Conservation (phyloP, 192 early-diverging fungal species). For the Coemansia sp. region DNA sequence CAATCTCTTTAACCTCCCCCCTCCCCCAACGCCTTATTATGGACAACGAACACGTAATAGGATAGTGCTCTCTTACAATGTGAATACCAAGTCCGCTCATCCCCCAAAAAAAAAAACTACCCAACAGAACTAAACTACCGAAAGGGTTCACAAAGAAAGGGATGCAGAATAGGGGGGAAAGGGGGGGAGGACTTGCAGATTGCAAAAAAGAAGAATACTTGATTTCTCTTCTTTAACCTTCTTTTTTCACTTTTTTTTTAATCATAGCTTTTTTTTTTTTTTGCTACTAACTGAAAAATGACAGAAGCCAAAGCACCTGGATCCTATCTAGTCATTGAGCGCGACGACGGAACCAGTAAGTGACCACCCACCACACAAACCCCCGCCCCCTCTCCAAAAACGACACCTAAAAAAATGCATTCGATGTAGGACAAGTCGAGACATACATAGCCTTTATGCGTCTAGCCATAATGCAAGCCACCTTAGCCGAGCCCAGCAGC, state of each 20-base stretch:
- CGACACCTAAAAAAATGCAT: not conserved
- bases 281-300: not conserved
- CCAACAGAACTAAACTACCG: not conserved
- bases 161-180: not conserved
- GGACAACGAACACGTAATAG: not conserved
- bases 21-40: not conserved
- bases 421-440: slow-evolving; percentile 29
- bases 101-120: not conserved
- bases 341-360: slow-evolving; percentile 43
- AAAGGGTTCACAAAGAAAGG: not conserved
- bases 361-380: not conserved
- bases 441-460: slow-evolving; percentile 40
- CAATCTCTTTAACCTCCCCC: no score
- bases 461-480: slow-evolving; percentile 43
- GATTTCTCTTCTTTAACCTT: slow-evolving; percentile 9
- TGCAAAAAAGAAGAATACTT: slow-evolving; percentile 1
- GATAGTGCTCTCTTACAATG: no score
- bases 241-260: not conserved
- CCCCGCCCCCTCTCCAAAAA: no score
- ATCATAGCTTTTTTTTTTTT: not conserved
- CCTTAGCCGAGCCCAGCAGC: slow-evolving; percentile 18
- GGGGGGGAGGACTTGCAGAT: not conserved
- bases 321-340: slow-evolving; percentile 28
- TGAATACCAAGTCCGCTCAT: no score
- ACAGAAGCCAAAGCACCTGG: slow-evolving; percentile 3